phyloP scores from a whole-genome alignment of 2,329 filamentous ascomycete genomes.

The Sporothrix schenckii region DNA sequence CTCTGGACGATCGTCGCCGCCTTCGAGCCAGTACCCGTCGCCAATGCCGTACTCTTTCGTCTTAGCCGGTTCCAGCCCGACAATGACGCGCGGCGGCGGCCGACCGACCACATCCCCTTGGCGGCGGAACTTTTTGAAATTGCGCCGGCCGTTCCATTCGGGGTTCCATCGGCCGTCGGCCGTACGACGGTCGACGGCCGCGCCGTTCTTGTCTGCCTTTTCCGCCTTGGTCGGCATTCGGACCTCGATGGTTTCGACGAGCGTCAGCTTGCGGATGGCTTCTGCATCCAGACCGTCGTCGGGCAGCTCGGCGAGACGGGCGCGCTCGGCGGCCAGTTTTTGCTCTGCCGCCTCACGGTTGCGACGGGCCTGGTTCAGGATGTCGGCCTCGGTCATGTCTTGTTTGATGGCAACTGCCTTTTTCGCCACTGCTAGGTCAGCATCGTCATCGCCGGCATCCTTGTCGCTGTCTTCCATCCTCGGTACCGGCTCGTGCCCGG shows the following conservation, averaged over 20 bases:
- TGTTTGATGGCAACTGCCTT: constrained; percentile 49
- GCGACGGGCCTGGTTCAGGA: constrained; percentile 67
- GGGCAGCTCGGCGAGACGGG: constrained; percentile 55
- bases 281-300: constrained; percentile 70
- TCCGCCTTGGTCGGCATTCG: constrained; percentile 42
- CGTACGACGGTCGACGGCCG: constrained; percentile 47
- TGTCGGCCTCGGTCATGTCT: constrained; percentile 58
- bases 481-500: constrained; percentile 53
- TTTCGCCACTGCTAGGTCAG: constrained; percentile 37
- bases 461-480: constrained; percentile 37
- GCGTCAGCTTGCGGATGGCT: constrained; percentile 71
- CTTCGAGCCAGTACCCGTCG: constrained; percentile 74
- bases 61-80: constrained; percentile 71
- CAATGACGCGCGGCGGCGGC: constrained; percentile 58
- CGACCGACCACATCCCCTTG: constrained; percentile 55
- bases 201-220: not conserved
- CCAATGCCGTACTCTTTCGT: constrained; percentile 73
- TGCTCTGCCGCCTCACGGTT: constrained; percentile 68
- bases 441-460: constrained; percentile 36
- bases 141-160: constrained; percentile 89
- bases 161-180: constrained; percentile 74
- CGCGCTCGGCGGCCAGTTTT: constrained; percentile 57
- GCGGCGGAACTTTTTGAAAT: constrained; percentile 86
- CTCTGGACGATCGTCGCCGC: constrained; percentile 44
- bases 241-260: constrained; percentile 76